Conservation (phyloP, 2,329 filamentous ascomycete species). For the Botrytis fabae region DNA sequence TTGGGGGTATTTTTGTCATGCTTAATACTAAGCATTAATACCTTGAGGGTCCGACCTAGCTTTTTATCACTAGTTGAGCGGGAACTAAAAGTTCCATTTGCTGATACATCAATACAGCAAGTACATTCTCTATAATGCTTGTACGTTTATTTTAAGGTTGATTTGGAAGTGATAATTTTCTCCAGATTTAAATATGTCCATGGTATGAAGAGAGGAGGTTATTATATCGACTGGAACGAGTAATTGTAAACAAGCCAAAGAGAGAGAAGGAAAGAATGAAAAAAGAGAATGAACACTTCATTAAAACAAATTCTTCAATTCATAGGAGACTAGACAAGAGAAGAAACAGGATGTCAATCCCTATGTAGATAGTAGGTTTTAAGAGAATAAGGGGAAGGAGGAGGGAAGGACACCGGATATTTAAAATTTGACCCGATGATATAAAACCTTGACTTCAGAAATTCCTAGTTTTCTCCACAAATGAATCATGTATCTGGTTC, state of each 20-base stretch:
- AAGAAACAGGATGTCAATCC: background rate
- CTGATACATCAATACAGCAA: background rate
- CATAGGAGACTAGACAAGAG: background rate
- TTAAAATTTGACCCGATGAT: background rate
- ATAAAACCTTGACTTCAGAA: background rate
- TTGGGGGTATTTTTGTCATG: background rate
- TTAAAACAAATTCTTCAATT: background rate
- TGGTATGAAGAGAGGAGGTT: background rate
- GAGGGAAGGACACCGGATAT: background rate
- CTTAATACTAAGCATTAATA: background rate
- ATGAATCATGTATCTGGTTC: background rate
- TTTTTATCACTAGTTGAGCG: background rate
- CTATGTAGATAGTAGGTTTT: background rate
- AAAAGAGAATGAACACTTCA: too few species aligned
- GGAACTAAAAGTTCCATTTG: background rate
- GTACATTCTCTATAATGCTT: background rate
- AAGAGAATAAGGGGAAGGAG: background rate
- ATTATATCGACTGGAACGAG: accelerated
- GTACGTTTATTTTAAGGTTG: background rate
- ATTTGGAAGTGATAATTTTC: background rate
- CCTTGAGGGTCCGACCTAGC: background rate
- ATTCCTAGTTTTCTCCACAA: background rate
- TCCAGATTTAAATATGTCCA: background rate
- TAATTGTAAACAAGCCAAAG: background rate
- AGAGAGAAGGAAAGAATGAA: background rate